A percentile compares a stretch with the other conserved stretches of the same genome.
Conservation (phyloP, 306 rosid genomes). For the Prosopis cineraria region DNA sequence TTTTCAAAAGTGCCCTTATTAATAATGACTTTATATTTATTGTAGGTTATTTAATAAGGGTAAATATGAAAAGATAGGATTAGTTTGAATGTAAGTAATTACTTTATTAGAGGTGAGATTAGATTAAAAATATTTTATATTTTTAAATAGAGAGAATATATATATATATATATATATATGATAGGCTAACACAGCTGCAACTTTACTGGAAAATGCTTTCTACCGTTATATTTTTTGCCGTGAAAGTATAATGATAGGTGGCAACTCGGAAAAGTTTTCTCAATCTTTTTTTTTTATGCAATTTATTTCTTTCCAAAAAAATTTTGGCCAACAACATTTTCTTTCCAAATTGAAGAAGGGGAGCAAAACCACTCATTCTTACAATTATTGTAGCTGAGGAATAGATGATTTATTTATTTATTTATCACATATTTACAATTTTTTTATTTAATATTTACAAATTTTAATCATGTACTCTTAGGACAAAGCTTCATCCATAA, state of each 20-base stretch:
- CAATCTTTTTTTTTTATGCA: neutral
- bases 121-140: no score
- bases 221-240: neutral
- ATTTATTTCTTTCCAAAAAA: no score
- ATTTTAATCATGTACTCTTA: neutral
- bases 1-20: no score
- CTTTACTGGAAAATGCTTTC: neutral
- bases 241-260: neutral
- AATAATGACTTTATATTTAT: no score
- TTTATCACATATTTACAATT: neutral
- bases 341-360: neutral
- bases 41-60: no score
- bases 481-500: neutral
- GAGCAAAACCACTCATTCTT: neutral
- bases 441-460: neutral
- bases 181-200: no score
- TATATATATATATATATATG: no score
- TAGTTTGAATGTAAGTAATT: no score
- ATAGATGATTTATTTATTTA: neutral
- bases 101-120: no score
- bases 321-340: no score
- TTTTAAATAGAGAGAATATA: no score
- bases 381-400: neutral
- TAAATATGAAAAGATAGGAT: no score
- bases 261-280: neutral